phyloP scores from a whole-genome alignment of 2,329 filamentous ascomycete genomes.

The Colletotrichum sp. region DNA sequence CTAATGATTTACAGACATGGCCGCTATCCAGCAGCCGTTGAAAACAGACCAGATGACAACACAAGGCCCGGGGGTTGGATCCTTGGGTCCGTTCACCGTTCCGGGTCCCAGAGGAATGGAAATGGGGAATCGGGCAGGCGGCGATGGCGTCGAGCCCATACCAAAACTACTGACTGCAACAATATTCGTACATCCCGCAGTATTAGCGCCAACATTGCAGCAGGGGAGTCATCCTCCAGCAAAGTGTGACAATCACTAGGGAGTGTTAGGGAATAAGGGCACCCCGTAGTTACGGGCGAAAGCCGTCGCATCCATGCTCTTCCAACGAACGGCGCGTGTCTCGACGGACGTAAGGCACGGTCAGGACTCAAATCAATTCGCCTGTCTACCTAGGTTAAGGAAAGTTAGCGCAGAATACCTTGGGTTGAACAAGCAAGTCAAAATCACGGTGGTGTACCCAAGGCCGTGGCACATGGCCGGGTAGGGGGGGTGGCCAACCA shows the following conservation, averaged over 20 bases:
- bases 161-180: background rate
- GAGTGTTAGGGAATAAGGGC: background rate
- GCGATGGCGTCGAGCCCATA: background rate
- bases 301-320: background rate
- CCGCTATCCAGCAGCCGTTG: background rate
- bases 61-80: background rate
- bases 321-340: background rate
- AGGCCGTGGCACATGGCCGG: background rate
- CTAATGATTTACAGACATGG: background rate
- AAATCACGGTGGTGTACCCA: background rate
- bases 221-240: background rate
- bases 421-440: background rate
- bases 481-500: background rate
- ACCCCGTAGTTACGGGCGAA: slow-evolving; percentile 5
- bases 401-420: background rate
- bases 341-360: background rate
- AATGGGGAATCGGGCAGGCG: background rate
- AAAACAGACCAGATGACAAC: background rate
- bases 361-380: background rate
- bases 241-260: background rate
- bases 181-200: background rate
- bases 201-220: background rate
- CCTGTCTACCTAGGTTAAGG: background rate
- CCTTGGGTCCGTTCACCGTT: background rate
- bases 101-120: slow-evolving; percentile 2